A percentile compares a stretch with the other conserved stretches of the same genome.
phyloP scores from a whole-genome alignment of 768 basidiomycete species.

The Grammothele lineata region DNA sequence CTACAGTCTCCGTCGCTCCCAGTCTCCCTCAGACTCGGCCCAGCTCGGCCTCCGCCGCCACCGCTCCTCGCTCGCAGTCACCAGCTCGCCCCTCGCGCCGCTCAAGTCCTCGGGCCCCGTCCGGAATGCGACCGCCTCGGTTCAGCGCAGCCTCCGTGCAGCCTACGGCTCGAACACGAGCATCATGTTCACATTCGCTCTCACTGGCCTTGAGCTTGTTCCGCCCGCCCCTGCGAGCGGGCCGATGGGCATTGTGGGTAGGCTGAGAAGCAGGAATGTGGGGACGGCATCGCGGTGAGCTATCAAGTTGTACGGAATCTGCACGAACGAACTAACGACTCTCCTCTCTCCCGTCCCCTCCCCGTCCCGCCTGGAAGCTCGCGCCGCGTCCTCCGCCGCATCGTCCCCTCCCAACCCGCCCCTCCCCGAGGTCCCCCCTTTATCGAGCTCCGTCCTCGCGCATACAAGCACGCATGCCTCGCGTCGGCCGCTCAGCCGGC shows the following conservation, averaged over 20 bases:
- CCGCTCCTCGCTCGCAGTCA: slow-evolving; percentile 57
- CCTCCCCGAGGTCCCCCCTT: slow-evolving; percentile 18
- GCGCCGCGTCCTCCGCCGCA: slow-evolving; percentile 12
- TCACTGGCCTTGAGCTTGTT: slow-evolving; percentile 25
- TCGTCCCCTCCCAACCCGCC: slow-evolving; percentile 12
- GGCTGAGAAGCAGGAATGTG: slow-evolving; percentile 55
- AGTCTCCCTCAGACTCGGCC: too few relatives aligned
- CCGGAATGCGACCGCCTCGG: slow-evolving; percentile 45
- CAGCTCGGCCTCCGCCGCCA: slow-evolving; percentile 55
- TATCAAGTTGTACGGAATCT: too few relatives aligned
- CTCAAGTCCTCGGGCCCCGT: slow-evolving; percentile 49
- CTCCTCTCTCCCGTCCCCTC: too few relatives aligned
- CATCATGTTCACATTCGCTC: too few relatives aligned
- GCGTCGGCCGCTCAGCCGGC: slow-evolving; percentile 15
- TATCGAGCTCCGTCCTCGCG: slow-evolving; percentile 6
- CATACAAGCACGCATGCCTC: neutral
- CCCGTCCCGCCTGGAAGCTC: slow-evolving; percentile 4
- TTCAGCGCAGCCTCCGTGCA: slow-evolving; percentile 41
- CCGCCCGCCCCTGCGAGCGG: slow-evolving; percentile 16
- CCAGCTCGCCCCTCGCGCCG: slow-evolving; percentile 47
- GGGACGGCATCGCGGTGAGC: slow-evolving; percentile 33
- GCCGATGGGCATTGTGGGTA: slow-evolving; percentile 41
- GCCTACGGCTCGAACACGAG: too few relatives aligned
- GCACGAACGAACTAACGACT: too few relatives aligned
- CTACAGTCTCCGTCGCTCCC: too few relatives aligned